phyloP scores from a whole-genome alignment of 345 rosid genomes.

The Gossypium stocksii region DNA sequence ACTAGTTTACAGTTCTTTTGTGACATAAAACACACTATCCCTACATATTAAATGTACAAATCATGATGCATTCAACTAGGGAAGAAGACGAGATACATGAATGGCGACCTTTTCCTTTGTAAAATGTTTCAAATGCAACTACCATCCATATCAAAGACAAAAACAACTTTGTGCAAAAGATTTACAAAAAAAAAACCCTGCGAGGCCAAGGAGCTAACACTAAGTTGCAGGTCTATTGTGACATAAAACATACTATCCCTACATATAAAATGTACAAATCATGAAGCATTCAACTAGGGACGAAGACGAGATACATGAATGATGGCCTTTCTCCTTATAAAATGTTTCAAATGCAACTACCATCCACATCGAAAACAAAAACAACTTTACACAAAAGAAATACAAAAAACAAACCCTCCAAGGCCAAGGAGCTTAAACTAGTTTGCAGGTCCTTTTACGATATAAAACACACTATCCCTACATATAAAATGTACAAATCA shows the following conservation, averaged over 20 bases:
- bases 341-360: not conserved
- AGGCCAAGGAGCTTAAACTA: not conserved
- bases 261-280: not conserved
- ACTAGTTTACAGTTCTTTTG: not conserved
- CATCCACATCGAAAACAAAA: not conserved
- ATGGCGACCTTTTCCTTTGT: not conserved
- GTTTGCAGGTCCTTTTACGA: not conserved
- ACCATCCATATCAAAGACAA: not conserved
- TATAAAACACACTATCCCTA: constrained; percentile 1
- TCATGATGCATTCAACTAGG: not conserved
- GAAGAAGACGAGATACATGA: not conserved
- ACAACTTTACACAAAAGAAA: not conserved
- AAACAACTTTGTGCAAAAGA: not conserved
- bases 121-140: not conserved
- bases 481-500: not conserved
- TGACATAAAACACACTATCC: not conserved
- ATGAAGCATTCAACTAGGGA: not conserved
- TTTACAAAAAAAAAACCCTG: not conserved
- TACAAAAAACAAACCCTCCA: not conserved
- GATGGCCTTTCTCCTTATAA: not conserved
- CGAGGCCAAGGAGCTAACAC: not conserved
- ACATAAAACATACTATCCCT: not conserved
- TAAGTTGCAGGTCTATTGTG: not conserved
- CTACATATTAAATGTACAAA: not conserved
- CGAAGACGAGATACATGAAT: not conserved